Base-by-base conservation (phyloP, 225 moss, liverwort and hornwort genomes). In the Polytrichum commune region DNA sequence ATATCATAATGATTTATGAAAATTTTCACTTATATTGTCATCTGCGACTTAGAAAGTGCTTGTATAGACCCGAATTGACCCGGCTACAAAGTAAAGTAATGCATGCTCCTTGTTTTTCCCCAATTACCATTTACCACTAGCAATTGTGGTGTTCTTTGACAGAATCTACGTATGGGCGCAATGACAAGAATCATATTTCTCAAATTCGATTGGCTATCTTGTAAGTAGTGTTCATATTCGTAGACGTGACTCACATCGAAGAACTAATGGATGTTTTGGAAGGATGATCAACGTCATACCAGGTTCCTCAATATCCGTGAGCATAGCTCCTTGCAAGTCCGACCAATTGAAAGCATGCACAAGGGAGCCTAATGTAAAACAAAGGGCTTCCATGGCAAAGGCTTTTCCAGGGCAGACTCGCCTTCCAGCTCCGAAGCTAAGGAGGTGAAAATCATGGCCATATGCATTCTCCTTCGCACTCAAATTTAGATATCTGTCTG, bases 341-440 rank as follows among this genome's bases (percentile, higher is more conserved):
- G 69, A 80, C 53, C 57, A 79, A 18, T 79, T 67, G 29, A 79
- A 74, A 7, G 79, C 76, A 9, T 74, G 79, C 32, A 73, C 67
- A 22, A 79, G 56, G 9, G 79, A 69, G 13, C 62, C 76, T 0
- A 80, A 23, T 19, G 75, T 53, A 5, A 74, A 46, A 29, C 62
- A 27, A 13, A 80, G 23, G 19, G 62, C 30, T 66, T 70, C 55
- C 32, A 83, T 73, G 38, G 83, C 75, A 70, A 83, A 1, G 19
- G 46, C 53, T 18, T 73, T 72, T 73, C 79, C 83, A 62, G 62
- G 73, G 46, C 76, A 79, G 53, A 76, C 79, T 20, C 6, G 8
- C 53, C 82, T 76, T 70, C 79, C 73, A 76, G 83, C 79, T 66
- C 63, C 70, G n/a, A 83, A 73, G 6, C 73, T 73, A 57, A 79